Evolutionary conservation across 2,329 filamentous ascomycete species (phyloP).

Genomic region (Gyromitra esculenta): DNA sequence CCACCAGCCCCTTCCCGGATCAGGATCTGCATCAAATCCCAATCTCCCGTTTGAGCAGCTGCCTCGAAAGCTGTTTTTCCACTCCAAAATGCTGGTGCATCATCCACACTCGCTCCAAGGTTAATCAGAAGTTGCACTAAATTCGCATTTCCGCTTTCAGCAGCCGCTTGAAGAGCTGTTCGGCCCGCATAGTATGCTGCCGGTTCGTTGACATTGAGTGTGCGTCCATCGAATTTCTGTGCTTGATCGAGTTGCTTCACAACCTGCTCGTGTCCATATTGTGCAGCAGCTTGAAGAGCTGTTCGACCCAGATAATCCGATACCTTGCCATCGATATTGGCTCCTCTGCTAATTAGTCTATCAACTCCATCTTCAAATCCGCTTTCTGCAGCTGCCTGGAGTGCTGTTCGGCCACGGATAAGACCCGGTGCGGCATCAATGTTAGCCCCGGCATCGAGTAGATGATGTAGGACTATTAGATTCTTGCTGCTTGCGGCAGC

Average conservation of each 20-base stretch:
- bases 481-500: neutral
- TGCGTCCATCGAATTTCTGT: neutral
- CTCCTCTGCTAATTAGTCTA: neutral
- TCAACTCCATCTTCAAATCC: neutral
- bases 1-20: neutral
- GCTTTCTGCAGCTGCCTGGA: neutral
- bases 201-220: neutral
- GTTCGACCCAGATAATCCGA: neutral
- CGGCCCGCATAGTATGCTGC: neutral
- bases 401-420: neutral
- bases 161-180: neutral
- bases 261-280: neutral
- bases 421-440: neutral
- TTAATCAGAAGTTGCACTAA: neutral
- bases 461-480: neutral
- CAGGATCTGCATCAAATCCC: neutral
- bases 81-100: neutral
- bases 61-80: neutral
- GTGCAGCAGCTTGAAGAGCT: neutral
- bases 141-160: neutral
- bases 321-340: neutral
- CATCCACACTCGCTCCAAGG: neutral
- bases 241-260: neutral
- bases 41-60: neutral
- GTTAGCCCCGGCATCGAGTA: neutral